phyloP scores from a whole-genome alignment of 2,329 filamentous ascomycete species.

The Neonectria neomacrospora region DNA sequence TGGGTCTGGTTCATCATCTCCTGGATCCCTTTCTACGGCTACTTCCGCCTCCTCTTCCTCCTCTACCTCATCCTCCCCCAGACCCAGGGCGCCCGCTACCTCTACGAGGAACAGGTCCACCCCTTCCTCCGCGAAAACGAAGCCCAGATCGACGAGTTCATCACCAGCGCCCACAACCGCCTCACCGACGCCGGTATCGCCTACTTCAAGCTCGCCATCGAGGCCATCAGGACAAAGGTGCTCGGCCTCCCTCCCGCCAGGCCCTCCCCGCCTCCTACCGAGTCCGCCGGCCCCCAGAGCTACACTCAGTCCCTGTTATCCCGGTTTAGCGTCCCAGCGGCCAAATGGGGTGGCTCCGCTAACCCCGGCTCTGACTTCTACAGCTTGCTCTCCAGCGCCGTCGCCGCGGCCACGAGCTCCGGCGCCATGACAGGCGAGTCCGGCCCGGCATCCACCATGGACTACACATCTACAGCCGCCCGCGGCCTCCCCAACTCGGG shows the following conservation, averaged over 20 bases:
- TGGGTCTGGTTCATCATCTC: slow-evolving; percentile 88
- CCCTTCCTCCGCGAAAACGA: slow-evolving; percentile 92
- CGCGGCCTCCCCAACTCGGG: slow-evolving; percentile 55
- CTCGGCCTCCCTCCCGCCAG: slow-evolving; percentile 76
- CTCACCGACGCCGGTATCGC: slow-evolving; percentile 80
- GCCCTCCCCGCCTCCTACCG: slow-evolving; percentile 52
- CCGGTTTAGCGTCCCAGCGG: slow-evolving; percentile 84
- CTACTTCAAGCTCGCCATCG: slow-evolving; percentile 77
- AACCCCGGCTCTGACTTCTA: slow-evolving; percentile 74
- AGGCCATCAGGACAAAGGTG: slow-evolving; percentile 78
- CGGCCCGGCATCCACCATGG: slow-evolving; percentile 44
- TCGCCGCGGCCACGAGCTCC: slow-evolving; percentile 69
- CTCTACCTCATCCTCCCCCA: slow-evolving; percentile 97
- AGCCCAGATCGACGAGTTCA: slow-evolving; percentile 87
- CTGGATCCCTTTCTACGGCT: slow-evolving; percentile 95
- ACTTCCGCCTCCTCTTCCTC: slow-evolving; percentile 86
- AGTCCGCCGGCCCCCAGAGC: slow-evolving; percentile 58
- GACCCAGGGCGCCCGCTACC: slow-evolving; percentile 87
- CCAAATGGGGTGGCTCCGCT: slow-evolving; percentile 65
- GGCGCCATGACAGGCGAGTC: slow-evolving; percentile 48
- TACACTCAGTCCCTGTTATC: slow-evolving; percentile 88
- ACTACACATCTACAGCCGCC: slow-evolving; percentile 44
- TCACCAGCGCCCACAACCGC: slow-evolving; percentile 81
- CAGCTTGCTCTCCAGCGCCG: slow-evolving; percentile 78
- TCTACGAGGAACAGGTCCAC: slow-evolving; percentile 88